Base-by-base conservation (phyloP, 2,329 filamentous ascomycete genomes). In the Alternaria sp. region DNA sequence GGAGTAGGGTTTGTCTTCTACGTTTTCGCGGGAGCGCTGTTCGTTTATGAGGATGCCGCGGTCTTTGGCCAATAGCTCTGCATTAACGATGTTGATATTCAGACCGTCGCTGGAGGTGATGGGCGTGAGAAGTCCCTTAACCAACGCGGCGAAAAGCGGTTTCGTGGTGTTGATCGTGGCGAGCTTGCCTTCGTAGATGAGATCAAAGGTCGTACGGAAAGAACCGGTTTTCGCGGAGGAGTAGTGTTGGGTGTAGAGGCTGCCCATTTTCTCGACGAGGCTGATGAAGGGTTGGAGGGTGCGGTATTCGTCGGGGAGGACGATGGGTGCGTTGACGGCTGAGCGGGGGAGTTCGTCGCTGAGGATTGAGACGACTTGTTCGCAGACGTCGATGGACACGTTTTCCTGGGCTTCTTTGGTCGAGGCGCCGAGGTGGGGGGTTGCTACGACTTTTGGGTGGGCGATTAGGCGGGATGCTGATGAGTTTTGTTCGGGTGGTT, bases 401-500 rank as follows among this genome's bases (percentile, higher is more conserved):
- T 93, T 94, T 74, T 95, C 91, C 77, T 96, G 92, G 0, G 92
- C 92, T 83, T 96, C 92, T 32, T 91, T 86, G 0, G 92, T 96
- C 0, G 89, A 92, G 0, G 92, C 92, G 8, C 92, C 92, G 0
- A 96, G 84, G 77, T 96, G 92, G 1, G 92, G 92, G 8, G 92
- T 95, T 1, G 89, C 89, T 2, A 95, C 89, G 0, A 93, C 91
- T 68, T 88, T 90, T 1, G 89, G 86, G 69, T 95, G 92, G 10
- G 83, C 84, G 60, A 91, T 87, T 9, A 96, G 83, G 47, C 84
- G 84, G 11, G 85, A 85, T 2, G 91, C 90, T 5, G 86, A 82
- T 2, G 89, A 89, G 32, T 83, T 82, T 32, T 82, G 76, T n/a
- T 83, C 74, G 0, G 90, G 89, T 6, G 92, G 92, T 75, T 96